Percentiles rank a stretch among this genome's conserved stretches.
Evolutionary conservation across 129 eudicot genomes (phyloP).

Genomic region (Flaveria sonorensis): DNA sequence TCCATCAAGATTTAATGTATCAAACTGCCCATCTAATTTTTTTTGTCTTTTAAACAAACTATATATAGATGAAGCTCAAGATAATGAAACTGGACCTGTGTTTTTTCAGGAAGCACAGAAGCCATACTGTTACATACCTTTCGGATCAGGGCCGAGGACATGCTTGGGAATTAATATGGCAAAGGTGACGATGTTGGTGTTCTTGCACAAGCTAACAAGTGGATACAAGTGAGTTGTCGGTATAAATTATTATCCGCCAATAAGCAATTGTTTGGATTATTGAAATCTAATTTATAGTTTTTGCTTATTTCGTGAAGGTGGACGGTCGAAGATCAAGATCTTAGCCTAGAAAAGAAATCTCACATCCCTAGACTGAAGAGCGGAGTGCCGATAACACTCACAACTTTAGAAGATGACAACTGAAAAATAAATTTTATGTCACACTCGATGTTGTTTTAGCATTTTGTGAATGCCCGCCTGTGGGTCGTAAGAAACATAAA

Average conservation of each 20-base stretch:
- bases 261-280: too few relatives aligned
- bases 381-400: conserved; percentile 60
- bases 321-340: conserved; percentile 60
- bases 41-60: background rate
- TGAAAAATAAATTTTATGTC: background rate
- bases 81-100: conserved; percentile 6
- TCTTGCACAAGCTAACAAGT: conserved; percentile 52
- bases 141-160: conserved; percentile 62
- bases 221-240: conserved; percentile 47
- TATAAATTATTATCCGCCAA: background rate
- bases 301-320: conserved; percentile 35
- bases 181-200: conserved; percentile 57
- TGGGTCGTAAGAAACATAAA: background rate
- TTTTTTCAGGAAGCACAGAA: conserved; percentile 48
- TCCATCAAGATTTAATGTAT: conserved; percentile 69
- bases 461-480: background rate
- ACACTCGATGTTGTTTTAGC: background rate
- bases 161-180: conserved; percentile 76
- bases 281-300: too few relatives aligned
- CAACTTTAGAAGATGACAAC: conserved; percentile 28
- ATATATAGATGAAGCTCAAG: conserved; percentile 1
- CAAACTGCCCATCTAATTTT: conserved; percentile 4
- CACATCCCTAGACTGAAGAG: conserved; percentile 55
- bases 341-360: conserved; percentile 49
- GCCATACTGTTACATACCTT: conserved; percentile 64